These are phyloP conservation scores for Cordyceps javanica DNA, from an alignment of 2,329 filamentous ascomycete genomes.

Conservation along the genomic window DNA sequence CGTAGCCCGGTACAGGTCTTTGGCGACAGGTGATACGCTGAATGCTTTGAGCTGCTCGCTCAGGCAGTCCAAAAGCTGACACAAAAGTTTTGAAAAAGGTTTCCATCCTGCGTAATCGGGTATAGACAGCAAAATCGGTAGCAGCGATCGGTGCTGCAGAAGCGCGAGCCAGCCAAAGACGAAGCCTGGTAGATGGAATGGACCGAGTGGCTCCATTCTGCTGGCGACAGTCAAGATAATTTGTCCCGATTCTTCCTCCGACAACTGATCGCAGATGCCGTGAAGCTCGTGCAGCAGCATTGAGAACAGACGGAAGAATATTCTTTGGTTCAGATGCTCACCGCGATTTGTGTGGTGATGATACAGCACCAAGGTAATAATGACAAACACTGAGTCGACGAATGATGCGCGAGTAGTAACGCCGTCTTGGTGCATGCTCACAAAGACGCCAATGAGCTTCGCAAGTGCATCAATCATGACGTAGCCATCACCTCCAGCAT, in stretches of 20 bases:
- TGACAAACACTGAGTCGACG: slow-evolving; percentile 68
- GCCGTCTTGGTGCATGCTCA: slow-evolving; percentile 63
- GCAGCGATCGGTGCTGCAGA: slow-evolving; percentile 76
- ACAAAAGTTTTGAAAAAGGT: slow-evolving; percentile 66
- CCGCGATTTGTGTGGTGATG: slow-evolving; percentile 77
- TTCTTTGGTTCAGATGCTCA: slow-evolving; percentile 77
- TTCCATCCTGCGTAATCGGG: slow-evolving; percentile 68
- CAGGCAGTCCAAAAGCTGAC: slow-evolving; percentile 65
- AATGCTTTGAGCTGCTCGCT: slow-evolving; percentile 73
- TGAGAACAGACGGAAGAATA: slow-evolving; percentile 88
- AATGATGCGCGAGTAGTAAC: slow-evolving; percentile 61
- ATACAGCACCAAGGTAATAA: slow-evolving; percentile 76
- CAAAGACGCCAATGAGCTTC: slow-evolving; percentile 69
- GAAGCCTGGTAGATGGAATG: slow-evolving; percentile 73
- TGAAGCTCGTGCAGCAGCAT: slow-evolving; percentile 72
- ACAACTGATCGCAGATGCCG: slow-evolving; percentile 49
- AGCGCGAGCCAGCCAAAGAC: slow-evolving; percentile 79
- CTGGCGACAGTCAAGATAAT: slow-evolving; percentile 67
- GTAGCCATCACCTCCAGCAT: slow-evolving; percentile 53
- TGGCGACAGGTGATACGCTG: slow-evolving; percentile 62
- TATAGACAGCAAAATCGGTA: slow-evolving; percentile 68
- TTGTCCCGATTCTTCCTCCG: slow-evolving; percentile 57
- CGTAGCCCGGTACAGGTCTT: slow-evolving; percentile 78
- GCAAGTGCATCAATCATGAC: slow-evolving; percentile 71
- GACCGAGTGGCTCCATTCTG: slow-evolving; percentile 68